Conservation (phyloP, 768 basidiomycete genomes). For the Boletales sp. region DNA sequence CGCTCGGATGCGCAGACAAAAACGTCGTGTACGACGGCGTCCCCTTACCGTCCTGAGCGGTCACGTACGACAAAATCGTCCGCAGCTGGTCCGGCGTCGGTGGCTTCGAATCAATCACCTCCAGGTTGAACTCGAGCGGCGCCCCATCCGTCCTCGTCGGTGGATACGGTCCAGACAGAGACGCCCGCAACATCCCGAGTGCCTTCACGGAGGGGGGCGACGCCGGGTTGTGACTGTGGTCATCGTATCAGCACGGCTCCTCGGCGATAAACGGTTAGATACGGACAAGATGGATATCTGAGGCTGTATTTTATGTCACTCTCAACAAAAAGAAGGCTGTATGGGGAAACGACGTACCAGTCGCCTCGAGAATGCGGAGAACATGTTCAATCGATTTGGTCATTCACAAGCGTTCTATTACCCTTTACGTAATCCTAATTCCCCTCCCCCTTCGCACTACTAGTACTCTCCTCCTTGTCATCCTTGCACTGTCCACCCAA, state of each 20-base stretch:
- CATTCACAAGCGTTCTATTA: neutral
- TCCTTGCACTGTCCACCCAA: no score
- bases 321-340: neutral
- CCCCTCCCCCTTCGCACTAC: neutral
- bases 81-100: conserved; percentile 68
- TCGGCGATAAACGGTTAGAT: conserved; percentile 3
- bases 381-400: conserved; percentile 21
- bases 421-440: neutral
- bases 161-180: conserved; percentile 63
- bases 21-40: conserved; percentile 35
- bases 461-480: neutral
- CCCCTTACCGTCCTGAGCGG: conserved; percentile 20
- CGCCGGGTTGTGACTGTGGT: conserved; percentile 55
- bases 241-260: conserved; percentile 1
- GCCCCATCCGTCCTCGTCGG: conserved; percentile 39
- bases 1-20: conserved; percentile 60
- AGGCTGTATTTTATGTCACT: conserved; percentile 32
- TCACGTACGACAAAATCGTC: conserved; percentile 61
- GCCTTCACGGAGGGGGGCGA: conserved; percentile 66
- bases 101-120: conserved; percentile 60
- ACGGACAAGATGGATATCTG: conserved; percentile 68
- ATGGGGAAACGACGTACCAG: conserved; percentile 24
- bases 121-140: conserved; percentile 67
- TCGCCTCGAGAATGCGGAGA: conserved; percentile 36
- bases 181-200: conserved; percentile 53